These are phyloP conservation scores for Debaryomyces psychrophilus DNA, from an alignment of 1,139 yeast genomes.

Conservation along the genomic window DNA sequence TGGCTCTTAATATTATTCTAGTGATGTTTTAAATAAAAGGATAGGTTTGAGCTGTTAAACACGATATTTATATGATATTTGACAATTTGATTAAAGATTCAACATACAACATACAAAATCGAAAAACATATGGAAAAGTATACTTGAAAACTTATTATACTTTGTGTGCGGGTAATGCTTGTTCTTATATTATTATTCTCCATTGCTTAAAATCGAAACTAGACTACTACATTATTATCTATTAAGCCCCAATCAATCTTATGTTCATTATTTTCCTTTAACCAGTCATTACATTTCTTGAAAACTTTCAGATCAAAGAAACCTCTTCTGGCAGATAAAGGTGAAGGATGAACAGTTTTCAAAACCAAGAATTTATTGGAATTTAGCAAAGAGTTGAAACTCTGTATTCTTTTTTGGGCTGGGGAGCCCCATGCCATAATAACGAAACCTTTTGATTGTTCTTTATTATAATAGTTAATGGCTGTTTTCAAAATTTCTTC, in stretches of 20 bases:
- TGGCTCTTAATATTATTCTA: neutral
- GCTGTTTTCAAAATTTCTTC: conserved; percentile 61
- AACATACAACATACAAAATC: neutral
- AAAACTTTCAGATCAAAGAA: conserved; percentile 78
- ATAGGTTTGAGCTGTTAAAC: neutral
- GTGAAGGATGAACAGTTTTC: conserved; percentile 90
- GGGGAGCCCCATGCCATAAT: conserved; percentile 95
- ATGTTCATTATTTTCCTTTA: conserved; percentile 47
- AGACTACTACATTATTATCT: conserved; percentile 29
- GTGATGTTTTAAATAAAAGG: neutral
- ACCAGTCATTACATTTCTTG: conserved; percentile 73
- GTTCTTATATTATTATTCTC: neutral
- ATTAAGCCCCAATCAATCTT: conserved; percentile 67
- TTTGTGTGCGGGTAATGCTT: conserved; percentile 1
- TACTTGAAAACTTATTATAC: neutral
- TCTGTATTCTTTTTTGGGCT: conserved; percentile 72
- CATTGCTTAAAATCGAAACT: conserved; percentile 1
- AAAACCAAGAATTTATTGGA: conserved; percentile 50
- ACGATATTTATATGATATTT: neutral
- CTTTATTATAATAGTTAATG: conserved; percentile 36
- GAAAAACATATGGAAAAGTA: conserved; percentile 1
- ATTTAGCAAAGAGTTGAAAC: conserved; percentile 34
- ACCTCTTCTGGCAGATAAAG: conserved; percentile 85
- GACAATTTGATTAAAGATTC: neutral
- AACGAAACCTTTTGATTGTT: conserved; percentile 56